Evolutionary conservation across 352 stramenopile species (phyloP), one percentile per base, ranked within the genome.

Genomic region (Elongisporangium anandrum): DNA sequence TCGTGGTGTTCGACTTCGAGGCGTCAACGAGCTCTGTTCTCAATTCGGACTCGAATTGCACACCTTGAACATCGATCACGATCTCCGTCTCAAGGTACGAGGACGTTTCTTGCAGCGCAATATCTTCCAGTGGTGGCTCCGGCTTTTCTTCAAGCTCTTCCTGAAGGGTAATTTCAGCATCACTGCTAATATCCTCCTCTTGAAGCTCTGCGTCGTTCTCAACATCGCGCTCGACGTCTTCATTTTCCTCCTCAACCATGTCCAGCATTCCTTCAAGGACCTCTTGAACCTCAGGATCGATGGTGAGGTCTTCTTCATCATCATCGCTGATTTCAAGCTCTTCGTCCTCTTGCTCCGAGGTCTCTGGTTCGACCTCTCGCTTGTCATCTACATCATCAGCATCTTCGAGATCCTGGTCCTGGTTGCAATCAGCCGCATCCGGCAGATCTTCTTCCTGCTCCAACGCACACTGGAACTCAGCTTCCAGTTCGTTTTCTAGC

Each of bases 271-370:
- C 71, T 52, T 72, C 64, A 4, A 63, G 57, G 52, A 65, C 19
- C 8, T 70, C 58, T 47, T 64, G 64, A 60, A 68, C 72, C 61
- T 70, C 70, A 59, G 52, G 15, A 4, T 78, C 69, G 21, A 55
- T 3, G 4, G 56, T 22, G 15, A 69, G 23, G 19, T 65, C 38
- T 10, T 38, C 54, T 0, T 65, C 54, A 4, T 64, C 57, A 4
- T 57, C 52, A 5, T 55, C 34, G 8, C 22, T 48, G 3, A 50
- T 49, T 4, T 58, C 55, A 13, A 41, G 64, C 41, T 73, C 53
- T 4, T 54, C 60, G 16, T 57, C 59, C 20, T 64, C 61, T 24
- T 29, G 12, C 9, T 68, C 56, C 1, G 26, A 53, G 15, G 48
- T 29, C 13, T 48, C 12, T 15, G 29, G 29, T 8, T 41, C 29